These are phyloP conservation scores for Solanum hybrid DNA, from an alignment of 305 asterid genomes.

Conservation along the genomic window DNA sequence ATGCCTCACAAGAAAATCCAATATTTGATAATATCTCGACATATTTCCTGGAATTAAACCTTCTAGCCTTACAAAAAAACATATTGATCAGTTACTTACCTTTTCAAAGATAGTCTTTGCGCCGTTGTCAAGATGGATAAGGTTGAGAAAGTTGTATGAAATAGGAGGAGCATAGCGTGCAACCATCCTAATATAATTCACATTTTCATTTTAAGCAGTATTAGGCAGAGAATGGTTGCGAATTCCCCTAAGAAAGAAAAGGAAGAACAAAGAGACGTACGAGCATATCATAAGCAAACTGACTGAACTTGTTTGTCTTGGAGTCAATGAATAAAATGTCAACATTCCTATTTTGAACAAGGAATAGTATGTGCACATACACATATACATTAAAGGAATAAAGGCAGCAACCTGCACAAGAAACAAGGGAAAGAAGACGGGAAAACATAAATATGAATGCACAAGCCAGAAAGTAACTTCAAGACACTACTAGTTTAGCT, in stretches of 20 bases:
- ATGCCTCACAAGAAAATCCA: neutral
- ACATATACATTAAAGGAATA: slow-evolving; percentile 71
- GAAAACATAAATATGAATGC: neutral
- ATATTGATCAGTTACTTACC: slow-evolving; percentile 18
- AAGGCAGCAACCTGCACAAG: slow-evolving; percentile 45
- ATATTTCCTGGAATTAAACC: neutral
- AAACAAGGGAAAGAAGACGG: slow-evolving; percentile 8
- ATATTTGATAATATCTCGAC: neutral
- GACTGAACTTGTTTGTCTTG: slow-evolving; percentile 73
- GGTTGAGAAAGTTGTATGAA: slow-evolving; percentile 78
- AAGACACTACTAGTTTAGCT: neutral
- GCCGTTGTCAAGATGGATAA: slow-evolving; percentile 39
- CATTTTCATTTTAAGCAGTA: neutral
- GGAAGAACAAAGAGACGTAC: slow-evolving; percentile 29
- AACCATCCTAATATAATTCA: slow-evolving; percentile 45
- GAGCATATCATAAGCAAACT: slow-evolving; percentile 88
- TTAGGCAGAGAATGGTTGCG: neutral
- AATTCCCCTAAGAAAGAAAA: neutral
- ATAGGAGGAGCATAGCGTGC: slow-evolving; percentile 82
- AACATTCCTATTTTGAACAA: slow-evolving; percentile 70
- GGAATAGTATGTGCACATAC: slow-evolving; percentile 71
- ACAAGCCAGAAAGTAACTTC: neutral
- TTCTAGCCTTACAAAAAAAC: neutral
- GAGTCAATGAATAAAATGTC: slow-evolving; percentile 62
- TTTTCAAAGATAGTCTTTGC: slow-evolving; percentile 57